phyloP scores from a whole-genome alignment of 768 basidiomycete genomes.

The Tulasnella sp. region DNA sequence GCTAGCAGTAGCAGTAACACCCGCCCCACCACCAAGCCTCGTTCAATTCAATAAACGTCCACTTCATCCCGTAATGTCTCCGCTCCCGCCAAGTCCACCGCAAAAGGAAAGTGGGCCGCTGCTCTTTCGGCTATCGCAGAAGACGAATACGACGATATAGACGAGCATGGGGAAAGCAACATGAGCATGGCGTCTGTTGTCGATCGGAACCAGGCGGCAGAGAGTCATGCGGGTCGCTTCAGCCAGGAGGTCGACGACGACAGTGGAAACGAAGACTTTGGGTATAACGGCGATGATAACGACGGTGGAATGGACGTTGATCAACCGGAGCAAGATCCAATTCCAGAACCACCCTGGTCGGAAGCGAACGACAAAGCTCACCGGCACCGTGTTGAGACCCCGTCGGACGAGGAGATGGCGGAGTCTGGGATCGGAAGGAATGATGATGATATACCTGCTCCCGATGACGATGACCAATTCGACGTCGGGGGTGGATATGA shows the following conservation, averaged over 20 bases:
- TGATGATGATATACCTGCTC: not conserved
- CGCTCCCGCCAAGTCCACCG: not conserved
- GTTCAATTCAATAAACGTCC: not conserved
- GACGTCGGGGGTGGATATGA: not conserved
- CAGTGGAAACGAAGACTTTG: conserved; percentile 12
- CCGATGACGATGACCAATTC: not conserved
- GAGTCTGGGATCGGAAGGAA: not conserved
- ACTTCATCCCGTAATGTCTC: not conserved
- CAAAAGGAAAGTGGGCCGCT: not conserved
- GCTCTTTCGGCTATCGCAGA: not conserved
- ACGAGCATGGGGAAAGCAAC: conserved; percentile 4
- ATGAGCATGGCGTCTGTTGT: conserved; percentile 8
- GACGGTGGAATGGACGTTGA: conserved; percentile 7
- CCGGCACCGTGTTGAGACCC: not conserved
- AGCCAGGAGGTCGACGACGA: conserved; percentile 15
- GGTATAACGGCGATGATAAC: conserved; percentile 2
- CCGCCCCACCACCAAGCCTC: not conserved
- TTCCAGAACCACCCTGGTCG: not conserved
- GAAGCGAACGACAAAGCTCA: not conserved
- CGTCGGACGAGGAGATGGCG: conserved; percentile 8
- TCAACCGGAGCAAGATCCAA: conserved; percentile 11
- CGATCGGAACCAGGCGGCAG: not conserved
- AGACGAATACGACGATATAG: conserved; percentile 1
- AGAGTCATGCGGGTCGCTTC: not conserved
- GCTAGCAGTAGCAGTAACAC: not conserved